These are phyloP conservation scores for Nakazawaea wyomingensis DNA, from an alignment of 805 yeast genomes.

Conservation along the genomic window DNA sequence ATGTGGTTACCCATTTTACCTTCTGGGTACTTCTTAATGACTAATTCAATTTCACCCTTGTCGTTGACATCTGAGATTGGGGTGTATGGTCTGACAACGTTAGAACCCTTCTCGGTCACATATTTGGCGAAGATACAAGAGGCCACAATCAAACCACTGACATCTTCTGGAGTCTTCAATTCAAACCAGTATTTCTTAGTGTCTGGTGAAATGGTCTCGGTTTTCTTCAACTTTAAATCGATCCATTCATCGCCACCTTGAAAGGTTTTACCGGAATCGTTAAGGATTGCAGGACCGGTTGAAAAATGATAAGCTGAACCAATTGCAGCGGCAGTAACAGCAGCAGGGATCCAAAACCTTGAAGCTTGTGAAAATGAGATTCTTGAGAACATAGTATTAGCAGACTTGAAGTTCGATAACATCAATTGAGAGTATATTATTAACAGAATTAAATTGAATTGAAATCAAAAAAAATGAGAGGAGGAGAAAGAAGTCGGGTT, in stretches of 20 bases:
- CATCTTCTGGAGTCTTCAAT: constrained; percentile 56
- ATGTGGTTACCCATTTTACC: constrained; percentile 83
- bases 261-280: constrained; percentile 43
- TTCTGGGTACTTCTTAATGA: constrained; percentile 77
- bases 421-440: no score
- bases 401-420: neutral
- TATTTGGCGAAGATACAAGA: constrained; percentile 78
- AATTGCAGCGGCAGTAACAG: constrained; percentile 42
- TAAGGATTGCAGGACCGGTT: constrained; percentile 24
- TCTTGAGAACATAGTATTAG: constrained; percentile 10
- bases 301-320: constrained; percentile 32
- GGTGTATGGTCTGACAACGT: constrained; percentile 85
- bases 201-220: constrained; percentile 50
- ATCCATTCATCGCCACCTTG: constrained; percentile 65
- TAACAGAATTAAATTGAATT: no score
- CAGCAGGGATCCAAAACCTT: constrained; percentile 19
- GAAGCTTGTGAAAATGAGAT: neutral
- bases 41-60: constrained; percentile 72
- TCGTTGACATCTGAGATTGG: constrained; percentile 70
- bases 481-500: neutral
- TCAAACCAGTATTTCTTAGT: constrained; percentile 68
- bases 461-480: neutral
- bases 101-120: constrained; percentile 76
- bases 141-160: constrained; percentile 74
- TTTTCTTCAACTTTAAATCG: constrained; percentile 52